Evolutionary conservation across 2,329 filamentous ascomycete genomes (phyloP).

Genomic region (Amphichorda felina): DNA sequence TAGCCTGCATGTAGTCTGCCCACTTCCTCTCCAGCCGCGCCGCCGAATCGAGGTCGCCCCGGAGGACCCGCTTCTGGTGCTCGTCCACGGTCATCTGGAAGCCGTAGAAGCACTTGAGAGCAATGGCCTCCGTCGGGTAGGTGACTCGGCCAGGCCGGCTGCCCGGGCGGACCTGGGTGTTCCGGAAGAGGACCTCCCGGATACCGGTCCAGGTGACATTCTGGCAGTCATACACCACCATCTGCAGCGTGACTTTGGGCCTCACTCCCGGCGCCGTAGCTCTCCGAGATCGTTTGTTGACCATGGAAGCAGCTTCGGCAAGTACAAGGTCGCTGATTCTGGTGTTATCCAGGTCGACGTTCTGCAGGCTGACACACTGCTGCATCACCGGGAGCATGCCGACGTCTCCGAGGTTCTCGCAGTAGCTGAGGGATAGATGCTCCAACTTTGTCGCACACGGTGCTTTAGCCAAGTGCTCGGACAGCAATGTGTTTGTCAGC

Average conservation of each 20-base stretch:
- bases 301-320: conserved; percentile 71
- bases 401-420: conserved; percentile 70
- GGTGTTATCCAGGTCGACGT: conserved; percentile 86
- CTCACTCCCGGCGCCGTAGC: conserved; percentile 23
- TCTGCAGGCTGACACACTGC: conserved; percentile 55
- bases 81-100: conserved; percentile 94
- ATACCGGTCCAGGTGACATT: conserved; percentile 90
- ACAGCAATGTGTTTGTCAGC: conserved; percentile 63
- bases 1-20: conserved; percentile 89
- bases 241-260: conserved; percentile 52
- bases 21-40: conserved; percentile 78
- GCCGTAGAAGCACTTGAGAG: conserved; percentile 86
- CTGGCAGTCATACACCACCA: conserved; percentile 85
- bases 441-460: conserved; percentile 61
- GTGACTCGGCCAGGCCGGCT: conserved; percentile 27
- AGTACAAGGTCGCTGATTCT: conserved; percentile 78
- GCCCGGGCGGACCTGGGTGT: conserved; percentile 57
- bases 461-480: conserved; percentile 60
- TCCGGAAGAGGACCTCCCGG: conserved; percentile 74
- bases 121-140: conserved; percentile 69
- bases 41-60: conserved; percentile 64
- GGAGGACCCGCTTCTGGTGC: conserved; percentile 75
- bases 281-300: conserved; percentile 48
- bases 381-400: conserved; percentile 79
- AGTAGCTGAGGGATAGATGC: conserved; percentile 83